phyloP scores from a whole-genome alignment of 2,329 filamentous ascomycete genomes.

The Pyricularia sp. region DNA sequence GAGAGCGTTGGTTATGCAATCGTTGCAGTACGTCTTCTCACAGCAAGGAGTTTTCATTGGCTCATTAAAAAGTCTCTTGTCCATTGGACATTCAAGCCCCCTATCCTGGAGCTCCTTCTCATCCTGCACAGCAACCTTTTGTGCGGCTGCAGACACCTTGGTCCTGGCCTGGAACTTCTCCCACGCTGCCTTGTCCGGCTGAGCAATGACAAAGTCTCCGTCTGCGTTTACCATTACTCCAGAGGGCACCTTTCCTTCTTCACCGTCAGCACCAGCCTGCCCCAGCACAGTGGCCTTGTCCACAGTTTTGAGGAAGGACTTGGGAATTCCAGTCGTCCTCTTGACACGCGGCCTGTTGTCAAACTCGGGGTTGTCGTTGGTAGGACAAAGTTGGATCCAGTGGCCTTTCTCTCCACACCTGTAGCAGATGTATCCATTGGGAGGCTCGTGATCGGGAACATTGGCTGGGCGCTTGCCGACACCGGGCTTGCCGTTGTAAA shows the following conservation, averaged over 20 bases:
- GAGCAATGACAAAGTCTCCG: conserved; percentile 93
- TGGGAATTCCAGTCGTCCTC: conserved; percentile 91
- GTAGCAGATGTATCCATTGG: conserved; percentile 91
- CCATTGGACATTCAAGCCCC: conserved; percentile 87
- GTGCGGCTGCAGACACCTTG: conserved; percentile 73
- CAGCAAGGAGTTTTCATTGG: conserved; percentile 99
- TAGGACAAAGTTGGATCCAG: conserved; percentile 97
- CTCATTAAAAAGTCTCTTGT: conserved; percentile 97
- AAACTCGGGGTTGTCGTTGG: conserved; percentile 95
- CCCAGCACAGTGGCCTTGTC: conserved; percentile 76
- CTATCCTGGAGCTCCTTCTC: conserved; percentile 82
- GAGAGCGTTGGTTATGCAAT: conserved; percentile 98
- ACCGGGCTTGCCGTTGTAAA: conserved; percentile 41
- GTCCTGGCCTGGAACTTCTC: conserved; percentile 93
- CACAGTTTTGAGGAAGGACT: conserved; percentile 89
- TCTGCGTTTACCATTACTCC: conserved; percentile 97
- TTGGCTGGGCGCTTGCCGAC: conserved; percentile 56
- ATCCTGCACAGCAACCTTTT: conserved; percentile 66
- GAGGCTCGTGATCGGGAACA: conserved; percentile 86
- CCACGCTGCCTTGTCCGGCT: conserved; percentile 93
- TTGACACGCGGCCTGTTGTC: conserved; percentile 91
- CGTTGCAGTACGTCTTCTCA: conserved; percentile 96
- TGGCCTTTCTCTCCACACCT: conserved; percentile 97
- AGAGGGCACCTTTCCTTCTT: conserved; percentile 71
- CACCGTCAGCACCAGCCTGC: conserved; percentile 54